Conservation (phyloP, 768 basidiomycete genomes). For the Podaxis sp. region DNA sequence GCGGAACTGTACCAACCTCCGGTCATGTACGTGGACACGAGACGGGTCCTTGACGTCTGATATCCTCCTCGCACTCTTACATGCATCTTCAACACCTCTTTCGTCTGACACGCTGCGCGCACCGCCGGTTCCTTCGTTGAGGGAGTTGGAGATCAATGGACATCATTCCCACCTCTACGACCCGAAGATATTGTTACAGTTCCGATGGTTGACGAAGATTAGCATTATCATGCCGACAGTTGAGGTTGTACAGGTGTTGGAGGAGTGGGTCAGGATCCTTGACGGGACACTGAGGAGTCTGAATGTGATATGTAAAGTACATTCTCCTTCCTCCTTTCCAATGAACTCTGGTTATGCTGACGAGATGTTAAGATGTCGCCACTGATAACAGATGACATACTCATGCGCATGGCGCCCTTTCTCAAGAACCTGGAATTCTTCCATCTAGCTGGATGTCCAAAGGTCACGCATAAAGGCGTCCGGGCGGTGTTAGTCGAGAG, state of each 20-base stretch:
- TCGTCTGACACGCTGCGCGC: background rate
- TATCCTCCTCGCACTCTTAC: conserved; percentile 53
- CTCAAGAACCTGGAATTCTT: conserved; percentile 55
- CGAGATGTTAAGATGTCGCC: conserved; percentile 50
- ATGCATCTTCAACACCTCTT: background rate
- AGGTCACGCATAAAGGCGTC: conserved; percentile 63
- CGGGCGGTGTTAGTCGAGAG: conserved; percentile 48
- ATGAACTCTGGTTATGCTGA: background rate
- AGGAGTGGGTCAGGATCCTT: conserved; percentile 48
- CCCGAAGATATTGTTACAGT: conserved; percentile 46
- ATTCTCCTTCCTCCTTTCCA: conserved; percentile 14
- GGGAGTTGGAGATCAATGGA: conserved; percentile 73
- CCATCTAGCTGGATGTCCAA: conserved; percentile 66
- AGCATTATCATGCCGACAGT: conserved; percentile 75
- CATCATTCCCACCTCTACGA: conserved; percentile 56
- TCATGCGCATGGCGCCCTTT: conserved; percentile 49
- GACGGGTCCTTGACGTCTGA: conserved; percentile 68
- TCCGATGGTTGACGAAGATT: conserved; percentile 54
- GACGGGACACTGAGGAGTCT: conserved; percentile 52
- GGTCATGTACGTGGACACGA: conserved; percentile 75
- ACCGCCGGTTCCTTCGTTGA: conserved; percentile 34
- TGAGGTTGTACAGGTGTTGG: conserved; percentile 49
- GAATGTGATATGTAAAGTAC: conserved; percentile 70
- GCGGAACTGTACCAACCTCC: conserved; percentile 59
- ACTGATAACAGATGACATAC: conserved; percentile 55